phyloP scores from a whole-genome alignment of 2,329 filamentous ascomycete species.

The Trichoderma oligosporum region DNA sequence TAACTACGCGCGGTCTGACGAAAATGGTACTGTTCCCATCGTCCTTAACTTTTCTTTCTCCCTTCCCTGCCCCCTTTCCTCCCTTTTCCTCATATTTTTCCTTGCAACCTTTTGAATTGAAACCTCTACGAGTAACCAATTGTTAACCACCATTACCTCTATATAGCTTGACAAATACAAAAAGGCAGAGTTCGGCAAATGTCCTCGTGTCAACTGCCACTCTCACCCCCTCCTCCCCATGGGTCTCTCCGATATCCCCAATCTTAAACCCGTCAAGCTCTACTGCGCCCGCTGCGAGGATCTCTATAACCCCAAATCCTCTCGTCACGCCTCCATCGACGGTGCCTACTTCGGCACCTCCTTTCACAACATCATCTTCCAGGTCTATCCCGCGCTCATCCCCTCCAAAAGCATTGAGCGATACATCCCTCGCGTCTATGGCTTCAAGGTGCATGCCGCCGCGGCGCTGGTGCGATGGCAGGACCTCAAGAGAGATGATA shows the following conservation, averaged over 20 bases:
- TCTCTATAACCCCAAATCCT: conserved; percentile 97
- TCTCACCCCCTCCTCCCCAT: conserved; percentile 91
- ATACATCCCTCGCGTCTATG: conserved; percentile 87
- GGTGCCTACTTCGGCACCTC: conserved; percentile 97
- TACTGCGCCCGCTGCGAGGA: conserved; percentile 98
- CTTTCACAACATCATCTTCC: conserved; percentile 98
- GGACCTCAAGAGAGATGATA: conserved; percentile 71
- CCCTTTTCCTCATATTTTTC: neutral
- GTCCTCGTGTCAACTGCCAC: conserved; percentile 91
- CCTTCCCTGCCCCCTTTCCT: neutral
- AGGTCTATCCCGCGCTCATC: conserved; percentile 89
- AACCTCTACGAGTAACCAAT: neutral
- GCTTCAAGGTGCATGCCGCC: conserved; percentile 89
- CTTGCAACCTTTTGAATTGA: neutral
- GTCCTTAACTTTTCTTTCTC: neutral
- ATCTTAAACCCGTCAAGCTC: conserved; percentile 87
- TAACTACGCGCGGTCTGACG: conserved; percentile 85
- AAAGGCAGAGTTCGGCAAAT: conserved; percentile 96
- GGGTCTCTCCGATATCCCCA: conserved; percentile 85
- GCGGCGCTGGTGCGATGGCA: conserved; percentile 92
- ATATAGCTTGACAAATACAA: conserved; percentile 95
- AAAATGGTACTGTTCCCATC: conserved; percentile 72
- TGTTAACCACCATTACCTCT: neutral
- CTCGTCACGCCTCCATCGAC: conserved; percentile 89
- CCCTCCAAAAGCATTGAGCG: conserved; percentile 80